Percentiles rank a stretch among this genome's conserved stretches.
These are phyloP conservation scores for Venturia pyrina DNA, from an alignment of 2,329 filamentous ascomycete species.

Conservation along the genomic window DNA sequence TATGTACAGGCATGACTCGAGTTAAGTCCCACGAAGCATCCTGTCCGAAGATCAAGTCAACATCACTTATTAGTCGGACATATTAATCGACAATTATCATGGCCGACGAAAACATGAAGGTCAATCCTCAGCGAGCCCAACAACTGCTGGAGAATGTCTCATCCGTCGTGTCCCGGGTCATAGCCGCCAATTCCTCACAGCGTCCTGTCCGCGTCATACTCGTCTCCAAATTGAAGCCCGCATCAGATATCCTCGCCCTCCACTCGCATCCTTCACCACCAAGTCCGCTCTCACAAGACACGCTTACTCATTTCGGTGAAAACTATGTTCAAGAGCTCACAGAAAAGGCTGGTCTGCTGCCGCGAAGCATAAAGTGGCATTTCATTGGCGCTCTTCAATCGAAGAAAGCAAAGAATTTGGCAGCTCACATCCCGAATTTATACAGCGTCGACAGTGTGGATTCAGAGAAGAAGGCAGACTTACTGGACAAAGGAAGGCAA, in stretches of 20 bases:
- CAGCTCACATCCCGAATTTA: slow-evolving; percentile 73
- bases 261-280: slow-evolving; percentile 42
- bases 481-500: slow-evolving; percentile 67
- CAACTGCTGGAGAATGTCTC: slow-evolving; percentile 35
- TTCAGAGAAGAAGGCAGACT: slow-evolving; percentile 72
- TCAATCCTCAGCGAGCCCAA: slow-evolving; percentile 27
- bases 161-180: slow-evolving; percentile 6
- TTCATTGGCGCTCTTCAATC: slow-evolving; percentile 93
- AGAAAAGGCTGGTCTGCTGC: slow-evolving; percentile 75
- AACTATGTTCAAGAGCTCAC: slow-evolving; percentile 79
- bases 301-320: slow-evolving; percentile 73
- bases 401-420: slow-evolving; percentile 82
- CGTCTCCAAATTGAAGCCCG: slow-evolving; percentile 93
- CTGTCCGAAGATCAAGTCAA: background rate
- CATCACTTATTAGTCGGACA: background rate
- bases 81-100: background rate
- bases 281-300: background rate
- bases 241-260: slow-evolving; percentile 78
- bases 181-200: slow-evolving; percentile 20
- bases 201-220: slow-evolving; percentile 67
- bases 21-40: background rate
- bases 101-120: slow-evolving; percentile 4
- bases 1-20: background rate
- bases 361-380: slow-evolving; percentile 75
- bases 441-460: slow-evolving; percentile 91